Base-by-base conservation (phyloP, 2,329 filamentous ascomycete genomes). In the Fusarium sacchari region DNA sequence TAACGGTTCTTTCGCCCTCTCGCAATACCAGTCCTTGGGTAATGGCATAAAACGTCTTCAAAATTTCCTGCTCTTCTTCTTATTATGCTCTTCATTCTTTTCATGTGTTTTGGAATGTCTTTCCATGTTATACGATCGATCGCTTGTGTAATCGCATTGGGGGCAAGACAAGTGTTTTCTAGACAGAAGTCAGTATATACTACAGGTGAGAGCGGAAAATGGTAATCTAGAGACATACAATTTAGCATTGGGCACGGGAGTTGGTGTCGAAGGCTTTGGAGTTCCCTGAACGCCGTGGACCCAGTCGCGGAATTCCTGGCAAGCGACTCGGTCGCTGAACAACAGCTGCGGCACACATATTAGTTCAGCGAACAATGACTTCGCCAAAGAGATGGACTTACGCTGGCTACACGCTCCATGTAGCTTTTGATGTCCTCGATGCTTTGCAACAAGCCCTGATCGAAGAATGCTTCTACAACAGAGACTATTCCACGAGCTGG, bases 391-490 rank as follows among this genome's bases (percentile, higher is more conserved):
- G 15, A 34, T 15, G 32, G 32, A 26, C 74, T 60, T 20, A 76
- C 75, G 2, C 15, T 9, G 5, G 58, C 71, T n/a, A 66, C 13
- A 3, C 6, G 18, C 3, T 28, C 20, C 56, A 77, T 72, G 14
- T 72, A 77, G 8, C 20, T 37, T 22, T 55, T 40, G 14, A 62
- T 72, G 8, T 74, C 56, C 2, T 67, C 26, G 0, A 59, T 40
- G 6, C 28, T 66, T 14, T 75, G 73, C 9, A 77, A 26, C 5
- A 64, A 40, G 0, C 75, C 75, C 8, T 59, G 28, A 6, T 69
- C 55, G 8, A 77, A 67, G 28, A 77, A 73, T 0, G 37, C 53
- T 24, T 65, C 64, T 3, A 59, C 52, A 0, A 69, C 50, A 1
- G 69, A 60, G 14, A 71, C 14, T 39, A 74, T 74, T 1, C 63